A percentile compares a stretch with the other conserved stretches of the same genome.
phyloP scores from a whole-genome alignment of 352 stramenopile genomes.

The Pythium utonaiense region DNA sequence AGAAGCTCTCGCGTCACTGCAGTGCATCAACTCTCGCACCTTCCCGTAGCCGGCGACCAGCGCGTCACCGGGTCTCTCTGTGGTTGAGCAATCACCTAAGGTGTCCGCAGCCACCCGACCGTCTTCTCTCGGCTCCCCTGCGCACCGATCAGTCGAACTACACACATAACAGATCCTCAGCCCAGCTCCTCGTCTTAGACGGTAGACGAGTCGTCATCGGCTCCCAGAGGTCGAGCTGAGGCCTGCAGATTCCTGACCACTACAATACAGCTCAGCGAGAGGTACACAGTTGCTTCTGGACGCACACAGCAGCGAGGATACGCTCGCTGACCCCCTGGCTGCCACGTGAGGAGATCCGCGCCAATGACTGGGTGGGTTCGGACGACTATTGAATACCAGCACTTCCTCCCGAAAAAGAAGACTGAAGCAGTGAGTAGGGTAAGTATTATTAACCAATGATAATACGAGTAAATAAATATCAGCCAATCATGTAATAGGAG shows the following conservation, averaged over 20 bases:
- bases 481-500: neutral
- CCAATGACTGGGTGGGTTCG: neutral
- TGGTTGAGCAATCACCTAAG: neutral
- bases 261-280: no score
- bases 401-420: neutral
- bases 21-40: no score
- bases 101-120: neutral
- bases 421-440: slow-evolving; percentile 8
- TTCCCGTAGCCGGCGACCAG: neutral
- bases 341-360: neutral
- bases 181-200: no score
- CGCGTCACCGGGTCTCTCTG: neutral
- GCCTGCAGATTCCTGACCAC: no score
- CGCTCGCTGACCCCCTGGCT: neutral
- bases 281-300: no score
- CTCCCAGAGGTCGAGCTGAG: no score
- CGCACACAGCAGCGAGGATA: neutral
- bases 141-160: no score
- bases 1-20: no score
- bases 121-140: neutral
- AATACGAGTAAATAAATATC: neutral
- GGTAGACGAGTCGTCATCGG: no score
- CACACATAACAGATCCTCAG: no score
- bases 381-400: slow-evolving; percentile 19
- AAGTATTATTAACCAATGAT: slow-evolving; percentile 2